Conservation (phyloP, 371 early-diverging fungal genomes). For the Syncephalis fuscata region DNA sequence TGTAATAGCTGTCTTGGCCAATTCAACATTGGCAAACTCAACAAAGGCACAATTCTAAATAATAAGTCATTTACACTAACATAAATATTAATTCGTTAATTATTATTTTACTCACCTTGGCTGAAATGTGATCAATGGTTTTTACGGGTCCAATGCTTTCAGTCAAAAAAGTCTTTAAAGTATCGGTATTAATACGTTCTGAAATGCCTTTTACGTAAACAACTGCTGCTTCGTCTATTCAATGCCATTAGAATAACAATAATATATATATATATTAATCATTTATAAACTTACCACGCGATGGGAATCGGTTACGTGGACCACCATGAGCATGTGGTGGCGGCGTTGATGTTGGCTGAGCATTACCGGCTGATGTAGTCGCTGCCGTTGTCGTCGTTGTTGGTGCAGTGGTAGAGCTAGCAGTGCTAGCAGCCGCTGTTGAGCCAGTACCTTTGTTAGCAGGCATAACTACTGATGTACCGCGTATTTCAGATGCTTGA, state of each 20-base stretch:
- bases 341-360: conserved; percentile 6
- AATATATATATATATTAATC: too few species aligned
- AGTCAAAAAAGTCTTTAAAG: conserved; percentile 17
- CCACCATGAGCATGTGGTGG: conserved; percentile 4
- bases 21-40: conserved; percentile 28
- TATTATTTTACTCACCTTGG: conserved; percentile 4
- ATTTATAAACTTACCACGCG: neutral
- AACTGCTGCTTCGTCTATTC: neutral
- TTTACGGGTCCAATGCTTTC: conserved; percentile 20
- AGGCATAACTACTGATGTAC: conserved; percentile 9
- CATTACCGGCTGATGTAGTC: conserved; percentile 9
- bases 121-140: conserved; percentile 18
- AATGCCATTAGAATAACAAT: neutral
- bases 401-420: conserved; percentile 10
- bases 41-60: conserved; percentile 31
- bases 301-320: conserved; percentile 4
- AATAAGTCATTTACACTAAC: conserved; percentile 1
- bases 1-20: conserved; percentile 22
- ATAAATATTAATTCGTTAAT: conserved; percentile 4
- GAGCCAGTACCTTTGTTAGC: conserved; percentile 4
- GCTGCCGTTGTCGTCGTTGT: conserved; percentile 6
- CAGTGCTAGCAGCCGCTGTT: conserved; percentile 11
- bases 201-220: conserved; percentile 10
- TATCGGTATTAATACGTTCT: conserved; percentile 15
- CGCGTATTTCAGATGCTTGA: conserved; percentile 17